A percentile compares a stretch with the other conserved stretches of the same genome.
Evolutionary conservation across 495 filamentous ascomycete genomes (phyloP).

Genomic region (Evansstolkia leycettana): DNA sequence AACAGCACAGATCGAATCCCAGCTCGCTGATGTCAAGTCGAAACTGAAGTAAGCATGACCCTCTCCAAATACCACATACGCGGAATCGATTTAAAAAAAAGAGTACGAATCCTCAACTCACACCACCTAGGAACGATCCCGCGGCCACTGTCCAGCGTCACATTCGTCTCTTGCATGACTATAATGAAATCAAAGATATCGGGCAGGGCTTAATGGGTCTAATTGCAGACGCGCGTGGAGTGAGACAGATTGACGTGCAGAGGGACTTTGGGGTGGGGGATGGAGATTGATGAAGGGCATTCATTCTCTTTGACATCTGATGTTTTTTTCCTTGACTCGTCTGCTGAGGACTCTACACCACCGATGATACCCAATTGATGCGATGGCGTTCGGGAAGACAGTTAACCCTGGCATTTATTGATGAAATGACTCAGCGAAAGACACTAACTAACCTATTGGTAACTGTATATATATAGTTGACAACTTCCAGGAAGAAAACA

Average conservation of each 20-base stretch:
- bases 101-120: not conserved
- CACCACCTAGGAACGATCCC: constrained; percentile 14
- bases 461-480: too few species aligned
- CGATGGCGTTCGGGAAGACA: too few species aligned
- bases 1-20: constrained; percentile 14
- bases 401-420: too few species aligned
- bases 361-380: too few species aligned
- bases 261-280: constrained; percentile 38
- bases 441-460: too few species aligned
- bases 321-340: too few species aligned
- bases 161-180: constrained; percentile 56
- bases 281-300: constrained; percentile 18
- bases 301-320: too few species aligned
- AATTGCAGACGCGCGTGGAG: constrained; percentile 57
- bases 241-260: constrained; percentile 50
- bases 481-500: too few species aligned
- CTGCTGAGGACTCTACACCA: too few species aligned
- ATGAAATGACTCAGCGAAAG: too few species aligned
- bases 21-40: constrained; percentile 17
- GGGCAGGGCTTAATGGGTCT: constrained; percentile 62
- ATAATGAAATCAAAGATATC: constrained; percentile 70
- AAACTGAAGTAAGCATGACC: constrained; percentile 23
- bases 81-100: too few species aligned
- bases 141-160: constrained; percentile 46
- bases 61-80: too few species aligned